Percentiles rank a stretch among this genome's conserved stretches.
Conservation (phyloP, 2,329 filamentous ascomycete species). For the Trichoderma atroviride region DNA sequence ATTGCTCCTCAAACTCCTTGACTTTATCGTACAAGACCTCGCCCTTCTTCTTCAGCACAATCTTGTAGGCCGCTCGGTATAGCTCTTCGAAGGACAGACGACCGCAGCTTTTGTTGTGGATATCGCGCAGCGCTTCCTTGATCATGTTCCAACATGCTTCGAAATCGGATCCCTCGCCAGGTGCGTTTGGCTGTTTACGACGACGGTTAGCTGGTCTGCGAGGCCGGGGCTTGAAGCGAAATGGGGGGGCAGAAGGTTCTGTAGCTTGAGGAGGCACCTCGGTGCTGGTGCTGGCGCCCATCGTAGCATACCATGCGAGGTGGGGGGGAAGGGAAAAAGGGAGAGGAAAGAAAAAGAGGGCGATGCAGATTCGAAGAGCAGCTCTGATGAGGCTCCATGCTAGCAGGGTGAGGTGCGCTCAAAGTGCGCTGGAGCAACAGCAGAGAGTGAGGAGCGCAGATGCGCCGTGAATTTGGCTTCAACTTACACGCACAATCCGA, state of each 20-base stretch:
- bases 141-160: slow-evolving; percentile 83
- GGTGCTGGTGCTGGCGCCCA: slow-evolving; percentile 20
- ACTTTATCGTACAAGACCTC: slow-evolving; percentile 79
- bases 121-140: slow-evolving; percentile 76
- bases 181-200: slow-evolving; percentile 37
- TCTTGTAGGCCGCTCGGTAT: slow-evolving; percentile 91
- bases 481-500: slow-evolving; percentile 47
- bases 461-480: slow-evolving; percentile 3
- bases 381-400: neutral
- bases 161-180: slow-evolving; percentile 71
- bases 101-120: slow-evolving; percentile 90
- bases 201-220: slow-evolving; percentile 32
- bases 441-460: neutral
- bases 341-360: neutral
- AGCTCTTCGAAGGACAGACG: slow-evolving; percentile 91
- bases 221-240: neutral
- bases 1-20: slow-evolving; percentile 76
- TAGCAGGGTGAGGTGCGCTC: slow-evolving; percentile 9
- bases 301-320: neutral
- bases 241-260: neutral
- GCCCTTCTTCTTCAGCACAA: slow-evolving; percentile 86
- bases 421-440: neutral
- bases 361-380: neutral
- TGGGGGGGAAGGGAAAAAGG: neutral
- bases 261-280: neutral